These are phyloP conservation scores for Colletotrichum magnum DNA, from an alignment of 2,329 filamentous ascomycete species.

Conservation along the genomic window DNA sequence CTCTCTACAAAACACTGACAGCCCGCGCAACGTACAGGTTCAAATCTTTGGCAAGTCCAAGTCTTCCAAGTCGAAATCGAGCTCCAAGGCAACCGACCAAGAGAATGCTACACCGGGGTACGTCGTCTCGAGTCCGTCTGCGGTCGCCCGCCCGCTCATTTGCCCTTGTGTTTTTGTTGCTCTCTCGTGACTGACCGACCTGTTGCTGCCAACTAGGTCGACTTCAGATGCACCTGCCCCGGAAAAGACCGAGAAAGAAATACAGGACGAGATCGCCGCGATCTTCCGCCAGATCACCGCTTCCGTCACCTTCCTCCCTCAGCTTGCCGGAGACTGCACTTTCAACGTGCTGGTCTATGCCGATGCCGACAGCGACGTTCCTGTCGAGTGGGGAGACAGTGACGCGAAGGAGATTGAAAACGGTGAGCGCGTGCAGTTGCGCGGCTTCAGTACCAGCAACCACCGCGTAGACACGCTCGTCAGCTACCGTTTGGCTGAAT, in stretches of 20 bases:
- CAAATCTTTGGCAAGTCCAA: constrained; percentile 57
- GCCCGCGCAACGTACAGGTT: constrained; percentile 45
- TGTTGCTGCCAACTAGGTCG: constrained; percentile 25
- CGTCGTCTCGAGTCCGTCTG: constrained; percentile 41
- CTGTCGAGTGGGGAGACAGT: constrained; percentile 98
- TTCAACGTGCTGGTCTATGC: constrained; percentile 99
- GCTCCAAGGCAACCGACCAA: constrained; percentile 70
- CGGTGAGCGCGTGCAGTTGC: constrained; percentile 93
- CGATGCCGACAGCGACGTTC: constrained; percentile 95
- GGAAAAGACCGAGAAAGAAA: constrained; percentile 93
- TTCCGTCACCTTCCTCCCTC: constrained; percentile 95
- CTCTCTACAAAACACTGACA: neutral
- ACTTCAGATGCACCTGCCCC: constrained; percentile 48
- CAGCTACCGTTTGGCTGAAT: constrained; percentile 78
- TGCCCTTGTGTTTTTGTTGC: too few species aligned
- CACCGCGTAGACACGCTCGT: constrained; percentile 96
- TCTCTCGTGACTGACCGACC: neutral
- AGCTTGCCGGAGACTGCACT: constrained; percentile 94
- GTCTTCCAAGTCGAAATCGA: constrained; percentile 60
- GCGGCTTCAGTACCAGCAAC: constrained; percentile 95
- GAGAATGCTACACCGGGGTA: constrained; percentile 77
- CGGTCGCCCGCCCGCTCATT: too few species aligned
- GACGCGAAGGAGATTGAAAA: constrained; percentile 97
- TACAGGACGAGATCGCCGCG: constrained; percentile 94
- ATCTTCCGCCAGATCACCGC: constrained; percentile 99